Conservation (phyloP, 768 basidiomycete species). For the Paxillus involutus region DNA sequence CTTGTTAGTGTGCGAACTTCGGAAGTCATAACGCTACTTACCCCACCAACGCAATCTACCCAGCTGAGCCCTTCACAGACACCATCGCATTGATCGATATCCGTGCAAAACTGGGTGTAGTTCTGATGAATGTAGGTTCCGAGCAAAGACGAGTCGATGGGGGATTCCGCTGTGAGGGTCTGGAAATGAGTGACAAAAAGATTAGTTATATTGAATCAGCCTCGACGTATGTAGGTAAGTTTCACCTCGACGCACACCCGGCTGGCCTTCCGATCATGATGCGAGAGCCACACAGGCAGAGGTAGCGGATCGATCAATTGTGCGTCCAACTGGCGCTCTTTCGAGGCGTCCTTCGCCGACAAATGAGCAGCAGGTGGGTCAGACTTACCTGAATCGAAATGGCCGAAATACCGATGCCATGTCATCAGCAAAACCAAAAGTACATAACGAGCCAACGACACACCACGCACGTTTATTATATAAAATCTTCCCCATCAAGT, state of each 20-base stretch:
- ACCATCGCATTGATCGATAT: slow-evolving; percentile 70
- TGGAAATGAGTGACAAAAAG: slow-evolving; percentile 25
- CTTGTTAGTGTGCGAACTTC: not conserved
- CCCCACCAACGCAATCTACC: slow-evolving; percentile 66
- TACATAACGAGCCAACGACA: slow-evolving; percentile 17
- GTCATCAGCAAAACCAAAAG: not conserved
- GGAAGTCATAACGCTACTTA: slow-evolving; percentile 28
- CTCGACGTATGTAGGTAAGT: not conserved
- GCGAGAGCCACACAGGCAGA: slow-evolving; percentile 57
- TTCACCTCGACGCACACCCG: slow-evolving; percentile 76
- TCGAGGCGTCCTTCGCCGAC: slow-evolving; percentile 60
- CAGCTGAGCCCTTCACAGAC: slow-evolving; percentile 77
- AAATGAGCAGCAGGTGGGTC: slow-evolving; percentile 61
- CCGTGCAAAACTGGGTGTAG: slow-evolving; percentile 79
- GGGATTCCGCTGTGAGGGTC: slow-evolving; percentile 79
- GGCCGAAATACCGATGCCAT: not conserved
- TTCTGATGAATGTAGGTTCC: slow-evolving; percentile 94
- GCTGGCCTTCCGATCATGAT: slow-evolving; percentile 66
- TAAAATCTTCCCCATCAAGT: slow-evolving; percentile 88
- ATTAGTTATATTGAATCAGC: not conserved
- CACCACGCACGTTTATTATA: slow-evolving; percentile 82
- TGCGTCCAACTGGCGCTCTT: slow-evolving; percentile 57
- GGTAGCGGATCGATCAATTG: slow-evolving; percentile 52
- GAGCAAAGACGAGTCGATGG: slow-evolving; percentile 88
- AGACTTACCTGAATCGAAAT: slow-evolving; percentile 59